Base-by-base conservation (phyloP, 176 grass and related monocot species). In the Musa acuminata region DNA sequence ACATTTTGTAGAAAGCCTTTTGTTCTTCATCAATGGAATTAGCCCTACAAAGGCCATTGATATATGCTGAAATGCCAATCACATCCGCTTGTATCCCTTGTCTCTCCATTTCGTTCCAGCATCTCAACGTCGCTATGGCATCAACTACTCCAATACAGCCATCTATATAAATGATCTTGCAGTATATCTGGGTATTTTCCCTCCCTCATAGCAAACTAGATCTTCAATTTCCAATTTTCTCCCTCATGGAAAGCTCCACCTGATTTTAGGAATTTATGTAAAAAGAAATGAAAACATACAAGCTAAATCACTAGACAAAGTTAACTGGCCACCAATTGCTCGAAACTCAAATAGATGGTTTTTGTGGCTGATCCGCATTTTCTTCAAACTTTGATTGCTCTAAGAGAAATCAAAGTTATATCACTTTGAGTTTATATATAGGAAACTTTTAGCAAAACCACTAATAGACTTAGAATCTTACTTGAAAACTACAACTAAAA, bases 91-190 rank as follows among this genome's bases (percentile, higher is more conserved):
- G 80, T 48, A 89, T 65, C 1, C 85, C 90, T 60, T 79, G 49
- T 52, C 71, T 78, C 52, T 80, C 35, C 84, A 93, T 83, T 72
- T 93, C 82, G 83, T 87, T 78, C 86, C 94, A 93, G 69, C 90
- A 93, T 77, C 77, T 86, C 68, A 93, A 62, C 50, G 87, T 87
- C 52, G 62, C 71, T 53, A 63, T 35, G 63, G 72, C 72, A 67
- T 97, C 65, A 12, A 90, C 87, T 48, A 43, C 80, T 81, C 84
- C 87, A 78, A 97, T 93, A 73, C 71, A 97, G 59, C 79, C 84
- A 73, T 93, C 83, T 76, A 93, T 79, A 97, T 90, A 64, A 93
- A 97, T 72, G 93, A 97, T 83, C 93, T 97, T 64, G 87, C 90
- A 73, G 93, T 74, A 74, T 90, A 97, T 79, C 85, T 84, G 55